Percentiles rank a stretch among this genome's conserved stretches.
phyloP scores from a whole-genome alignment of 345 rosid species.

The Eucalyptus erythrocorys region DNA sequence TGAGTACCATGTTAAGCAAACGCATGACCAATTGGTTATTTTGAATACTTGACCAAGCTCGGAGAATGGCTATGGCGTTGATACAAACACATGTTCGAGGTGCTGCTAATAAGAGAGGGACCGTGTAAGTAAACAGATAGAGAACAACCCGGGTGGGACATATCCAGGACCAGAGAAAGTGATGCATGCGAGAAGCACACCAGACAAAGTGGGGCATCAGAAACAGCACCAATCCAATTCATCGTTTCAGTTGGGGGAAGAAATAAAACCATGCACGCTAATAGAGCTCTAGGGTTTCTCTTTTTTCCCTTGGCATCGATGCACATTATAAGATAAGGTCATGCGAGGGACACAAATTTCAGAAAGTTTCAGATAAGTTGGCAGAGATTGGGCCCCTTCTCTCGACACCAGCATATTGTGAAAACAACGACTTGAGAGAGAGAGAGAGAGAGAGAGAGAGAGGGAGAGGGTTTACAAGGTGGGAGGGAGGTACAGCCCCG shows the following conservation, averaged over 20 bases:
- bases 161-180: neutral
- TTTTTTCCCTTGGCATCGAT: neutral
- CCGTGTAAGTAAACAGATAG: neutral
- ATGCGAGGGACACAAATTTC: neutral
- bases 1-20: neutral
- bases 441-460: neutral
- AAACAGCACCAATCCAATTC: neutral
- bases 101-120: neutral
- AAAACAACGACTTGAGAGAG: neutral
- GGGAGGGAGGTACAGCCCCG: neutral
- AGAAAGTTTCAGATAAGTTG: neutral
- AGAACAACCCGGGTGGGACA: neutral
- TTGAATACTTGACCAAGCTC: neutral
- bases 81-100: neutral
- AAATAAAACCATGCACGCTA: neutral
- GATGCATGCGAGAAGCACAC: neutral
- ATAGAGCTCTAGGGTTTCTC: neutral
- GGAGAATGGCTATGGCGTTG: neutral
- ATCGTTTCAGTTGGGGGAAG: neutral
- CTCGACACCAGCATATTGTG: neutral
- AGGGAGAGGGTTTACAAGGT: neutral
- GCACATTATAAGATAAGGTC: neutral
- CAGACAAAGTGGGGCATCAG: neutral
- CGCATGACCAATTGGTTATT: neutral
- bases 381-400: neutral